Evolutionary conservation across 2,329 filamentous ascomycete genomes (phyloP), one percentile per base, ranked within the genome.

Genomic region (Blastomyces percursus): DNA sequence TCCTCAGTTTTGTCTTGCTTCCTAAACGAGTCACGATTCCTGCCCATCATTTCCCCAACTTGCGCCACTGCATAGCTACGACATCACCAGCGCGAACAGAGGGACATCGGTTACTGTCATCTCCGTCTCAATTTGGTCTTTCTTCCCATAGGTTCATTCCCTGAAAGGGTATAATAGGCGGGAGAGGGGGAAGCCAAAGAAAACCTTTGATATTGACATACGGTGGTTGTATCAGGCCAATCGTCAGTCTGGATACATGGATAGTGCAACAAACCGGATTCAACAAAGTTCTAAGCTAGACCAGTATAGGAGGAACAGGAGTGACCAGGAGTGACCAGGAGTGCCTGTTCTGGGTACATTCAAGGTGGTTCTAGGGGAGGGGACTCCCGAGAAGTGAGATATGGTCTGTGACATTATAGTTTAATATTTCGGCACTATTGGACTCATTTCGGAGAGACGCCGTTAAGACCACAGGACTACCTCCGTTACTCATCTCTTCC

Each of bases 381-480:
- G 42, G 57, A 27, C 14, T n/a, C 42, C 35, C 57, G 24, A 27
- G 21, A 44, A 59, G 42, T 32, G 57, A 46, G 57, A 59, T 59
- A 59, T 59, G 57, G 42, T 59, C 57, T 4, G 57, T 48, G 57
- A 59, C 48, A 59, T 59, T 59, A n/a, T 27, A 42, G 57, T 59
- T 59, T 59, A 38, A 59, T 59, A 59, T 59, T 48, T 59, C 57
- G 57, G 57, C 16, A 46, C 38, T 21, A 58, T 30, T 30, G 16
- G 35, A 44, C 30, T 44, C 38, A 48, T 19, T 19, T 5, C 57
- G 57, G 32, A 59, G 42, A 59, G 42, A 6, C n/a, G 46, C 46
- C 24, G 32, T 60, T 60, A 51, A 60, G 59, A 52, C 59, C 30
- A 44, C 30, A 21, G 32, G 30, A 42, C 44, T 48, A 52, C 44